phyloP scores from a whole-genome alignment of 2,329 filamentous ascomycete genomes.

The Chaetomium strumarium region DNA sequence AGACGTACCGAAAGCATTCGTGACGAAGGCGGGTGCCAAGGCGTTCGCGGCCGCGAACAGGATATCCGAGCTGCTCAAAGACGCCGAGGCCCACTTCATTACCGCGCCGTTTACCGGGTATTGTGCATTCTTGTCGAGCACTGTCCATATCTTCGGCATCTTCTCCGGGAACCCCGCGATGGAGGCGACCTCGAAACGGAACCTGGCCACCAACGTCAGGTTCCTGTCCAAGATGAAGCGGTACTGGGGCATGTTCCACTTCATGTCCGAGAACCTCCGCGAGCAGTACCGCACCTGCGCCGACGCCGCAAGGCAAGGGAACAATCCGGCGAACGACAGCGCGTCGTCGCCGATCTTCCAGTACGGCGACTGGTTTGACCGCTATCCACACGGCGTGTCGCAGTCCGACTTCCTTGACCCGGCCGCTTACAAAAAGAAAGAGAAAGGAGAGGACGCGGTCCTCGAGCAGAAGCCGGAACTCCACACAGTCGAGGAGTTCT shows the following conservation, averaged over 20 bases:
- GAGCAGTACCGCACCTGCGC: slow-evolving; percentile 81
- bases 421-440: slow-evolving; percentile 59
- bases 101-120: slow-evolving; percentile 93
- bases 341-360: slow-evolving; percentile 69
- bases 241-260: slow-evolving; percentile 98
- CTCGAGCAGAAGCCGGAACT: slow-evolving; percentile 83
- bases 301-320: slow-evolving; percentile 71
- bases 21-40: slow-evolving; percentile 66
- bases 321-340: slow-evolving; percentile 41
- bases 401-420: slow-evolving; percentile 78
- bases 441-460: slow-evolving; percentile 79
- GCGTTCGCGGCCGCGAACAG: slow-evolving; percentile 79
- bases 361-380: slow-evolving; percentile 96
- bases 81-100: slow-evolving; percentile 72
- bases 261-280: slow-evolving; percentile 87
- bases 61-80: slow-evolving; percentile 77
- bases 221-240: slow-evolving; percentile 94
- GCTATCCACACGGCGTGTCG: slow-evolving; percentile 87
- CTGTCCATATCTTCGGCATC: slow-evolving; percentile 88
- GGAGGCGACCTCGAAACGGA: slow-evolving; percentile 73
- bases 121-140: slow-evolving; percentile 87
- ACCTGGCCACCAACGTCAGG: slow-evolving; percentile 80
- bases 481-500: slow-evolving; percentile 93
- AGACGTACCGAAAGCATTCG: slow-evolving; percentile 71
- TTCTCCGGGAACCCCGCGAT: slow-evolving; percentile 77